Percentiles rank a stretch among this genome's conserved stretches.
Evolutionary conservation across 345 rosid genomes (phyloP).

Genomic region (Zanthoxylum bungeanum): DNA sequence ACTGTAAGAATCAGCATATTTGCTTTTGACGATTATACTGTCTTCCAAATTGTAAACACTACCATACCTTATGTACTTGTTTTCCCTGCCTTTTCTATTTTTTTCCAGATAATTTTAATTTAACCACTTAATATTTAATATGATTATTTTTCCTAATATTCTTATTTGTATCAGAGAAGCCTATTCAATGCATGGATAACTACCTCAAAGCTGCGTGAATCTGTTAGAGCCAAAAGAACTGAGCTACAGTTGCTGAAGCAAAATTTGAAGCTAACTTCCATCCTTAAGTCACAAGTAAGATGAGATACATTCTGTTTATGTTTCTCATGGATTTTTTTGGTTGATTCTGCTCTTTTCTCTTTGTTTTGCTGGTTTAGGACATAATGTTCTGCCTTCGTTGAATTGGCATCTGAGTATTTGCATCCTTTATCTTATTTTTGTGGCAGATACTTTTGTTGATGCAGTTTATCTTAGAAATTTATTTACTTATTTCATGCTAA

Average conservation of each 20-base stretch:
- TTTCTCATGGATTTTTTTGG: conserved; percentile 4
- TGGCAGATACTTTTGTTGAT: background rate
- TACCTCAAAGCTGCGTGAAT: conserved; percentile 63
- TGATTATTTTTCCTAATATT: conserved; percentile 1
- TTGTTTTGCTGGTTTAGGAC: background rate
- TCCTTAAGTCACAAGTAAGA: conserved; percentile 74
- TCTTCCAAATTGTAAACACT: background rate
- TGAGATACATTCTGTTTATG: conserved; percentile 7
- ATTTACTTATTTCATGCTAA: background rate
- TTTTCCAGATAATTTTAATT: conserved; percentile 3
- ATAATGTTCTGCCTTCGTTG: background rate
- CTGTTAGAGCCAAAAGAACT: conserved; percentile 58
- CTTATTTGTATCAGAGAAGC: conserved; percentile 54
- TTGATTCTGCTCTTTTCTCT: background rate
- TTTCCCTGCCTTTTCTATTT: background rate
- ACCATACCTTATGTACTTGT: background rate
- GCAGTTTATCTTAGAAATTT: background rate
- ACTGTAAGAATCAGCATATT: background rate
- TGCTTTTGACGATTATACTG: background rate
- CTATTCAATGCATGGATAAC: conserved; percentile 51
- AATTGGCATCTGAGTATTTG: background rate
- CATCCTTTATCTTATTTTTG: background rate
- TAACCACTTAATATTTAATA: background rate
- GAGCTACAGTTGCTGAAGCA: conserved; percentile 65
- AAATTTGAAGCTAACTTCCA: conserved; percentile 54